Evolutionary conservation across 176 grass and related monocot genomes (phyloP).

Genomic region (Ananas comosus): DNA sequence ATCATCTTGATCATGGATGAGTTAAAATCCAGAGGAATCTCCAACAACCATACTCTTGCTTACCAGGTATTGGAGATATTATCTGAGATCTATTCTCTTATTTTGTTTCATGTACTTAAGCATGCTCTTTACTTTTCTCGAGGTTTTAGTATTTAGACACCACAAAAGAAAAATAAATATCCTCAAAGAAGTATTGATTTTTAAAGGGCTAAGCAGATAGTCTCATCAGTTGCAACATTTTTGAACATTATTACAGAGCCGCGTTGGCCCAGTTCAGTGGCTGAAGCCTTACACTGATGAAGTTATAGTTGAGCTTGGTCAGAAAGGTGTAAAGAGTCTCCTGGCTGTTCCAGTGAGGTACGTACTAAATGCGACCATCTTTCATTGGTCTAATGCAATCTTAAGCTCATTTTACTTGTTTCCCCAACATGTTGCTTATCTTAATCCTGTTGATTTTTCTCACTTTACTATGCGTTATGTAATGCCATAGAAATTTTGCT

Average conservation of each 20-base stretch:
- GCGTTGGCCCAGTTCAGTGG: conserved; percentile 92
- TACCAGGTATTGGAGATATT: conserved; percentile 52
- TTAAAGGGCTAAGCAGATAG: not conserved
- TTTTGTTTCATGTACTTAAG: too few relatives aligned
- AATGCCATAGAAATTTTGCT: not conserved
- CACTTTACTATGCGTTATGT: not conserved
- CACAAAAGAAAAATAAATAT: not conserved
- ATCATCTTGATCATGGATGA: conserved; percentile 86
- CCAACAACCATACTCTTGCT: conserved; percentile 72
- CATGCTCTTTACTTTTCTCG: not conserved
- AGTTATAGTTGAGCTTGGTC: conserved; percentile 77
- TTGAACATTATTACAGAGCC: conserved; percentile 44
- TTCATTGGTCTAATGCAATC: not conserved
- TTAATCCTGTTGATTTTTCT: too few relatives aligned
- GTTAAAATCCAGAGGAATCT: conserved; percentile 72
- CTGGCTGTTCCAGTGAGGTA: conserved; percentile 96
- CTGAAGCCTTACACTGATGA: conserved; percentile 96
- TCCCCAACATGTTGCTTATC: not conserved
- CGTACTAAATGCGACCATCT: conserved; percentile 8
- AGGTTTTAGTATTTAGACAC: not conserved
- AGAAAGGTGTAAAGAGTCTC: conserved; percentile 83
- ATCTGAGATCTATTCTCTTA: not conserved
- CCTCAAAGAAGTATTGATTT: not conserved
- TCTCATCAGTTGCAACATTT: conserved; percentile 18
- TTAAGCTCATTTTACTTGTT: not conserved